phyloP scores from a whole-genome alignment of 1,284 basidiomycete species.

The Moniliella sp. region DNA sequence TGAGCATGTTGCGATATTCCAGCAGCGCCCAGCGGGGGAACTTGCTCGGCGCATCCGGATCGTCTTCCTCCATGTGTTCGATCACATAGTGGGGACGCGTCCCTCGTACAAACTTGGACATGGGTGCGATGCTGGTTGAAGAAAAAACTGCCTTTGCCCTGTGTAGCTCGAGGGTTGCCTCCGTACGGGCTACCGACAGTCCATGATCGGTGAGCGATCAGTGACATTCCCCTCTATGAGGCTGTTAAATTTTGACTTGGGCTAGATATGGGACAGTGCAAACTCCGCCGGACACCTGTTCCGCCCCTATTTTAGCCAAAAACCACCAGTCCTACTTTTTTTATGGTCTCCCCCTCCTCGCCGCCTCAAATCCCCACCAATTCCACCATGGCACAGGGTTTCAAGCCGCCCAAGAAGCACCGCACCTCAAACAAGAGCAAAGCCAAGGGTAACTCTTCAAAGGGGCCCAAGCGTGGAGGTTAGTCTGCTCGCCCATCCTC shows the following conservation, averaged over 20 bases:
- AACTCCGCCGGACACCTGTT: too few relatives aligned
- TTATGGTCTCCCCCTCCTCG: too few relatives aligned
- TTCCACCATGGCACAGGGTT: background rate
- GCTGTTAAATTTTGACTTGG: too few relatives aligned
- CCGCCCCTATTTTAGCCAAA: too few relatives aligned
- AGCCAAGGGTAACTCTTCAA: background rate
- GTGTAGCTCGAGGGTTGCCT: background rate
- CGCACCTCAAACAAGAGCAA: background rate
- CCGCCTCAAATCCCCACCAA: too few relatives aligned
- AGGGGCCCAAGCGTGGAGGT: background rate
- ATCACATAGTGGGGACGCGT: slow-evolving; percentile 25
- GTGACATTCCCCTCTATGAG: too few relatives aligned
- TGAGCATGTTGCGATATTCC: slow-evolving; percentile 54
- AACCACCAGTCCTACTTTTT: too few relatives aligned
- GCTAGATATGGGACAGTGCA: too few relatives aligned
- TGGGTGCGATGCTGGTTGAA: background rate
- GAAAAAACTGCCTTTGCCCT: too few relatives aligned
- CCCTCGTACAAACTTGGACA: background rate
- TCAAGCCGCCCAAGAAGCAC: background rate
- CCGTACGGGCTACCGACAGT: too few relatives aligned
- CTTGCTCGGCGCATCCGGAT: slow-evolving; percentile 14
- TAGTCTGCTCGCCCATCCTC: background rate
- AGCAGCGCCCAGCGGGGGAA: slow-evolving; percentile 30
- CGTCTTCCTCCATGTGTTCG: slow-evolving; percentile 33
- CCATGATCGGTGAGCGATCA: too few relatives aligned